phyloP scores from a whole-genome alignment of 176 grass and related monocot genomes.

The Phoenix roebelenii region DNA sequence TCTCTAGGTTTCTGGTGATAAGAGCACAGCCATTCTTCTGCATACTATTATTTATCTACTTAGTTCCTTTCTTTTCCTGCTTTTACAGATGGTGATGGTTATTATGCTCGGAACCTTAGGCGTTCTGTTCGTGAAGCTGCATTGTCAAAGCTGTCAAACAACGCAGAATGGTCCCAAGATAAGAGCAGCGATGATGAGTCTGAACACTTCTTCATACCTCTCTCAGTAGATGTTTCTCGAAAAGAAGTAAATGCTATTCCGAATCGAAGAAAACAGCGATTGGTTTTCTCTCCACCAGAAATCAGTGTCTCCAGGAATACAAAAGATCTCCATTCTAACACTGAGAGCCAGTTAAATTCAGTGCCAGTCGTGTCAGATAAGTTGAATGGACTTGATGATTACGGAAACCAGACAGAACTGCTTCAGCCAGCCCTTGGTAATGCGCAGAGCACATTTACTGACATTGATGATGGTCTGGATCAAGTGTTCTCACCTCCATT shows the following conservation, averaged over 20 bases:
- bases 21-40: neutral
- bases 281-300: slow-evolving; percentile 31
- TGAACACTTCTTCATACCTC: slow-evolving; percentile 81
- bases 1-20: slow-evolving; percentile 4
- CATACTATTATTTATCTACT: slow-evolving; percentile 1
- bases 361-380: slow-evolving; percentile 33
- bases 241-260: slow-evolving; percentile 40
- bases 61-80: slow-evolving; percentile 1
- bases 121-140: slow-evolving; percentile 88
- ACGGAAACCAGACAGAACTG: slow-evolving; percentile 6
- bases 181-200: slow-evolving; percentile 55
- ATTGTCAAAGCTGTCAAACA: slow-evolving; percentile 53
- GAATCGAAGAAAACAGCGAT: slow-evolving; percentile 50
- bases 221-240: slow-evolving; percentile 35
- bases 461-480: slow-evolving; percentile 76
- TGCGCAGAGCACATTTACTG: slow-evolving; percentile 31
- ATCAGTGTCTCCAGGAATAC: slow-evolving; percentile 27
- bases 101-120: slow-evolving; percentile 58
- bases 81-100: slow-evolving; percentile 52
- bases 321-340: slow-evolving; percentile 20
- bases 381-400: slow-evolving; percentile 27
- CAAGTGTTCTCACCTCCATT: slow-evolving; percentile 91
- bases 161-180: slow-evolving; percentile 39
- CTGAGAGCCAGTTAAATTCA: slow-evolving; percentile 18
- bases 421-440: slow-evolving; percentile 26